These are phyloP conservation scores for Geotrichum cucujoidarum DNA, from an alignment of 1,139 yeast genomes.

Conservation along the genomic window DNA sequence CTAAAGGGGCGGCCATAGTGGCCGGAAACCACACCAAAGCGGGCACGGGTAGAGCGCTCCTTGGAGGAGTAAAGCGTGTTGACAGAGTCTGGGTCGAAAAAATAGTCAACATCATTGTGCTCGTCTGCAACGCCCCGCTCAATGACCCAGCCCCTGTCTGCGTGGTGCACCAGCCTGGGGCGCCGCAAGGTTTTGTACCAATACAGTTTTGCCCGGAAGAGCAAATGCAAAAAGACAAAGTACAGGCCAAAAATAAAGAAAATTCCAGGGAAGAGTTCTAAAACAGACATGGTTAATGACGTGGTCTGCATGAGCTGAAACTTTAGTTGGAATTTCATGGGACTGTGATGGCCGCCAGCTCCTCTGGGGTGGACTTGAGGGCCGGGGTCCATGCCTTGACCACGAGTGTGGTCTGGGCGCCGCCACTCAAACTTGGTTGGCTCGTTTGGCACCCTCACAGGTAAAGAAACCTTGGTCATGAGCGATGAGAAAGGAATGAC, in stretches of 20 bases:
- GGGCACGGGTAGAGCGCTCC: constrained; percentile 6
- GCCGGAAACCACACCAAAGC: constrained; percentile 16
- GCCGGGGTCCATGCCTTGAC: not conserved
- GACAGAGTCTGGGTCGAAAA: not conserved
- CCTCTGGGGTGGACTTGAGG: not conserved
- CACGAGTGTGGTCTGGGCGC: too few relatives aligned
- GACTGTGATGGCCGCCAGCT: not conserved
- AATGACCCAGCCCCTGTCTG: constrained; percentile 7
- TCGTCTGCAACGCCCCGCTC: constrained; percentile 2
- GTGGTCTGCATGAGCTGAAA: constrained; percentile 6
- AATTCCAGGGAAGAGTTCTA: constrained; percentile 19
- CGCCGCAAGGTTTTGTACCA: constrained; percentile 10
- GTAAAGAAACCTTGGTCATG: not conserved
- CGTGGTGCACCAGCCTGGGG: constrained; percentile 2
- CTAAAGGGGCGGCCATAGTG: constrained; percentile 18
- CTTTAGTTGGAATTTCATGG: not conserved
- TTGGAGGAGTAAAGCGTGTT: not conserved
- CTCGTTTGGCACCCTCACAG: not conserved
- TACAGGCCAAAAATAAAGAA: constrained; percentile 14
- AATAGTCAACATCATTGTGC: not conserved
- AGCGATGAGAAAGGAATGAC: constrained; percentile 13
- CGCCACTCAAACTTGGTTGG: constrained; percentile 1
- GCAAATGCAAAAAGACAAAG: constrained; percentile 7
- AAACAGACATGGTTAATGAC: constrained; percentile 9
- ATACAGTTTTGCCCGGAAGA: constrained; percentile 5